Base-by-base conservation (phyloP, 2,329 filamentous ascomycete species). In the Ascochyta viciae-villosae region DNA sequence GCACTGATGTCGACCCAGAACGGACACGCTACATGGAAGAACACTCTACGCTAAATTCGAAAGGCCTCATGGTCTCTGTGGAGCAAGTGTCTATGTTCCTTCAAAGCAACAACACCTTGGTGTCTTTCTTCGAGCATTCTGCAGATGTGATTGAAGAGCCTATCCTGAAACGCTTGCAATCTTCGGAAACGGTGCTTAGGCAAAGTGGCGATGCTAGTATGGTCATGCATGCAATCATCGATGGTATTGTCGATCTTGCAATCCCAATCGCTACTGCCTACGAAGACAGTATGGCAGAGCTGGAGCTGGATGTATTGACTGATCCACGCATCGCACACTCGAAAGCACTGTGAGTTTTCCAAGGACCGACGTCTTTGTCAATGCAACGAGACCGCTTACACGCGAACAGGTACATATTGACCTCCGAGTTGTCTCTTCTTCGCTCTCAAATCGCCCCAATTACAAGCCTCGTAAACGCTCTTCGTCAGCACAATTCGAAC, bases 21-120 rank as follows among this genome's bases (percentile, higher is more conserved):
- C 85, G 92, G 19, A 92, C 89, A n/a, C 85, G 88, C 45, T 96
- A 89, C 70, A 96, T 97, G 91, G 92, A 96, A 75, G 83, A 82
- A 19, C 87, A 96, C 73, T 93, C 91, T 0, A 87, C 89, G 2
- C 81, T 97, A 1, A 82, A 86, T 1, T 76, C 82, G 0, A 89
- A 87, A 61, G 83, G 88, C 3, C 80, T 95, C 27, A 89, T 88
- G 7, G 91, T 96, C 26, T 89, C 88, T n/a, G 90, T 94, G 2
- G 93, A 97, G 76, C 93, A 97, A 74, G 93, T 96, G 1, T 92
- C 91, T 1, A 87, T 96, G 48, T 96, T 96, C 70, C 80, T 96
- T n/a, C 91, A 90, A 10, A 83, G 86, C 10, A 91, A 96, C 75
- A 96, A 96, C 69, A 94, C 89, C 0, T 88, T 96, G 56, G 92